Percentiles rank a stretch among this genome's conserved stretches.
Evolutionary conservation across 2,329 filamentous ascomycete species (phyloP).

Genomic region (Microascus cirrosus): DNA sequence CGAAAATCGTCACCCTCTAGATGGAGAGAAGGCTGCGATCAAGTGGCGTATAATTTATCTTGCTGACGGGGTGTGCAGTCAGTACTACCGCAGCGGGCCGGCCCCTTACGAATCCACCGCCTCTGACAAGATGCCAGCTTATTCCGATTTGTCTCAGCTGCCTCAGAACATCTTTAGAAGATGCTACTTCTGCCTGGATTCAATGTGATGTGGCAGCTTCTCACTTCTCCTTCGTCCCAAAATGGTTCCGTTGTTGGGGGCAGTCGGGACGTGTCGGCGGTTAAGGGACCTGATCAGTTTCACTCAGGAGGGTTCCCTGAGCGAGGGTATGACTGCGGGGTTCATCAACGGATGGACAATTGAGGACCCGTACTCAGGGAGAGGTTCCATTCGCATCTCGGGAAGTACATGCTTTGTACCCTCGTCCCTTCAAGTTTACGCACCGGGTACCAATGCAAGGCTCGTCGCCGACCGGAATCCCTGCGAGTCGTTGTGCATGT

Average conservation of each 20-base stretch:
- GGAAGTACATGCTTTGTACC: not conserved
- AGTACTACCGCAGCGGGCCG: no score
- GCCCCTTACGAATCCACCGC: no score
- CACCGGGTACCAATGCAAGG: not conserved
- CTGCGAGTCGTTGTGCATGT: not conserved
- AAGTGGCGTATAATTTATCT: no score
- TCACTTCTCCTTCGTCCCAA: not conserved
- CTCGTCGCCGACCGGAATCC: not conserved
- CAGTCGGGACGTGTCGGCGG: not conserved
- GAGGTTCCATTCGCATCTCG: not conserved
- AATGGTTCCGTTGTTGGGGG: slow-evolving; percentile 2
- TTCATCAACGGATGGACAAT: no score
- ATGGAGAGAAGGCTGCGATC: no score
- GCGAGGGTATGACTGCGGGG: no score
- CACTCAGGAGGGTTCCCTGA: not conserved
- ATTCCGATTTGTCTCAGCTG: not conserved
- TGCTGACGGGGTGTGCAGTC: no score
- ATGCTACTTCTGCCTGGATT: not conserved
- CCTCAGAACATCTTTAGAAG: not conserved
- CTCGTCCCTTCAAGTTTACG: not conserved
- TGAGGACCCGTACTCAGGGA: no score
- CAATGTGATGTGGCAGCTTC: not conserved
- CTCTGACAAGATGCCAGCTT: no score
- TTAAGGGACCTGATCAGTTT: not conserved
- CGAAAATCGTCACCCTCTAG: no score